Percentiles rank a stretch among this genome's conserved stretches.
phyloP scores from a whole-genome alignment of 2,329 filamentous ascomycete genomes.

The Zasmidium angulare region DNA sequence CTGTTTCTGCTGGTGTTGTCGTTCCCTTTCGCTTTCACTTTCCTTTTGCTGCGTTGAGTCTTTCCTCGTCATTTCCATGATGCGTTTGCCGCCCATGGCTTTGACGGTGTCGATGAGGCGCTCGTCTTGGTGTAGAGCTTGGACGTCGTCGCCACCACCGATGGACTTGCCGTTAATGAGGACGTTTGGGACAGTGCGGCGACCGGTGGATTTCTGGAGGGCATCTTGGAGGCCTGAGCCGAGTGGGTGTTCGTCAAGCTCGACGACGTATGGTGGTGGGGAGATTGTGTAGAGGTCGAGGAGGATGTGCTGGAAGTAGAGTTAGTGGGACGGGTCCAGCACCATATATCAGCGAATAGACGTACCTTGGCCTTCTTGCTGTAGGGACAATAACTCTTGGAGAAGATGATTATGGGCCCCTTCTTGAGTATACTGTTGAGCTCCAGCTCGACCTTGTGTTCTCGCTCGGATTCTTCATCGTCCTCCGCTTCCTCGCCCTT shows the following conservation, averaged over 20 bases:
- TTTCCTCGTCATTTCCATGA: conserved; percentile 38
- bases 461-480: conserved; percentile 54
- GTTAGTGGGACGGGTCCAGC: neutral
- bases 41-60: neutral
- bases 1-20: too few relatives aligned
- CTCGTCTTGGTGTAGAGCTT: conserved; percentile 61
- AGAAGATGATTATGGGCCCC: conserved; percentile 90
- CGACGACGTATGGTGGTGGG: conserved; percentile 81
- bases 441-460: conserved; percentile 67
- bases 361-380: conserved; percentile 75
- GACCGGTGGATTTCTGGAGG: conserved; percentile 71
- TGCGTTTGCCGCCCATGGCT: conserved; percentile 68
- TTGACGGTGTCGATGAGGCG: conserved; percentile 70
- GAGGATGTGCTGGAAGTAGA: conserved; percentile 56
- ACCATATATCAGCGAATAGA: neutral
- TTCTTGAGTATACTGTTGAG: conserved; percentile 79
- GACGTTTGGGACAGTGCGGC: conserved; percentile 87
- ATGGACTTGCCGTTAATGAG: conserved; percentile 85
- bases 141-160: conserved; percentile 85
- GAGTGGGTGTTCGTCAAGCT: conserved; percentile 79
- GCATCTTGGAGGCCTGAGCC: conserved; percentile 69
- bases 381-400: conserved; percentile 87
- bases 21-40: conserved; percentile 8
- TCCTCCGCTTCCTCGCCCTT: conserved; percentile 33
- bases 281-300: conserved; percentile 81